A percentile compares a stretch with the other conserved stretches of the same genome.
phyloP scores from a whole-genome alignment of 257 asterid species.

The Solanum clarkiae region DNA sequence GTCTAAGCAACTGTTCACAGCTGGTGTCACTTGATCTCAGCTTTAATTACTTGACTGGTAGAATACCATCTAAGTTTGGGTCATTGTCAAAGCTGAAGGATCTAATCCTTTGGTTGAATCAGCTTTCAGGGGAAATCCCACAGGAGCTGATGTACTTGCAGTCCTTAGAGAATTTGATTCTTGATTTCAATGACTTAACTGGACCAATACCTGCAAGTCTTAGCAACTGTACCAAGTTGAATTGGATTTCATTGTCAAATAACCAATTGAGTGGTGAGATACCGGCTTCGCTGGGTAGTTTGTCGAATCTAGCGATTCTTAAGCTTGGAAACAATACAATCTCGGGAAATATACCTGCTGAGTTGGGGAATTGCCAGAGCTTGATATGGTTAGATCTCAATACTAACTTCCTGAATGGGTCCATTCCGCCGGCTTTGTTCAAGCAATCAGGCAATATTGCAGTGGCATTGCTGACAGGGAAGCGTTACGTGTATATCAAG shows the following conservation, averaged over 20 bases:
- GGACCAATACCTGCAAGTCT: constrained; percentile 68
- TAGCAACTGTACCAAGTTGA: constrained; percentile 70
- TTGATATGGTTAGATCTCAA: constrained; percentile 92
- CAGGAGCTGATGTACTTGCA: constrained; percentile 48
- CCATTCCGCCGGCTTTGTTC: constrained; percentile 57
- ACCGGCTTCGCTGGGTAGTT: constrained; percentile 57
- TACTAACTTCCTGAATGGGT: constrained; percentile 53
- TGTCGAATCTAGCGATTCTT: constrained; percentile 61
- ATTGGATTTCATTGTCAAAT: constrained; percentile 87
- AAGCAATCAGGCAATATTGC: constrained; percentile 87
- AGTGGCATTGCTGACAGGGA: constrained; percentile 45
- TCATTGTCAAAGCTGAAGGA: constrained; percentile 45
- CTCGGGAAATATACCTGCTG: constrained; percentile 62
- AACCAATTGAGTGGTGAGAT: constrained; percentile 59
- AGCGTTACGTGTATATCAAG: constrained; percentile 54
- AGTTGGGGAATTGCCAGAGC: constrained; percentile 78
- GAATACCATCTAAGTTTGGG: constrained; percentile 61
- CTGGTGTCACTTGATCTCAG: constrained; percentile 89
- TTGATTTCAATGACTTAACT: constrained; percentile 68
- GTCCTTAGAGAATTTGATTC: constrained; percentile 75
- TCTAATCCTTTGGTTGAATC: constrained; percentile 73
- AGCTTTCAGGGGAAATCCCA: constrained; percentile 75
- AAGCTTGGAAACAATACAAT: constrained; percentile 79
- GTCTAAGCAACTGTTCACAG: constrained; percentile 58
- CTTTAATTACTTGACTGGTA: constrained; percentile 55